A percentile compares a stretch with the other conserved stretches of the same genome.
Evolutionary conservation across 371 early-diverging fungal species (phyloP).

Genomic region (Zancudomyces culisetae): DNA sequence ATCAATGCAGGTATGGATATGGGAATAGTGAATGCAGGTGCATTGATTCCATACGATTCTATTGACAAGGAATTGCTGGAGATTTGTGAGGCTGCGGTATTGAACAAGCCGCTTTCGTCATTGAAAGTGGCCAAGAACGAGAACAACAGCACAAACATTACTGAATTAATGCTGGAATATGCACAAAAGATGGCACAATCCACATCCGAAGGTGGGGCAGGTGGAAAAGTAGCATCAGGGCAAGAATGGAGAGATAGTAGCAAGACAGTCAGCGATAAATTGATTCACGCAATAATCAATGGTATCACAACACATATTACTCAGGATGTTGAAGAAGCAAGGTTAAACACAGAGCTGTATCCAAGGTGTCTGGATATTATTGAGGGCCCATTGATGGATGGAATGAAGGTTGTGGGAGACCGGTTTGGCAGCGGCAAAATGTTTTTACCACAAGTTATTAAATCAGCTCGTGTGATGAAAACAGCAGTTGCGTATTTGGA

Average conservation of each 20-base stretch:
- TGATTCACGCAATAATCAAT: slow-evolving; percentile 68
- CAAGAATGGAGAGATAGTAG: slow-evolving; percentile 78
- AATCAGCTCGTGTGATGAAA: slow-evolving; percentile 83
- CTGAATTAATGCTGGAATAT: slow-evolving; percentile 72
- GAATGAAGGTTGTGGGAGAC: slow-evolving; percentile 84
- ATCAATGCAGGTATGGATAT: slow-evolving; percentile 85
- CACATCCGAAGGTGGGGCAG: too few relatives aligned
- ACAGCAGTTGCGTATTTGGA: slow-evolving; percentile 85
- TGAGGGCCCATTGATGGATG: slow-evolving; percentile 85
- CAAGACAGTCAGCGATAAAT: slow-evolving; percentile 47
- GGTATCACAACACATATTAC: slow-evolving; percentile 77
- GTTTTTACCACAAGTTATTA: slow-evolving; percentile 94
- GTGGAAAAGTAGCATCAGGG: slow-evolving; percentile 47
- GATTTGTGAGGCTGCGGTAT: slow-evolving; percentile 78
- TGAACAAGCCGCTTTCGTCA: slow-evolving; percentile 74
- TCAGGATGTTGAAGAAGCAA: slow-evolving; percentile 86
- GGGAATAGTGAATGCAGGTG: slow-evolving; percentile 92
- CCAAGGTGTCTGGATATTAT: slow-evolving; percentile 80
- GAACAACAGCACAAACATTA: too few relatives aligned
- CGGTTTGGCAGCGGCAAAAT: slow-evolving; percentile 85
- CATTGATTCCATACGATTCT: slow-evolving; percentile 82
- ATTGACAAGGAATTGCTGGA: slow-evolving; percentile 76
- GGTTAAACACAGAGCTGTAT: slow-evolving; percentile 39
- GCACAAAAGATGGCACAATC: slow-evolving; percentile 66
- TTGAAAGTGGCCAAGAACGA: too few relatives aligned